A percentile compares a stretch with the other conserved stretches of the same genome.
Conservation (phyloP, 805 yeast genomes). For the Barnettozyma sp. region DNA sequence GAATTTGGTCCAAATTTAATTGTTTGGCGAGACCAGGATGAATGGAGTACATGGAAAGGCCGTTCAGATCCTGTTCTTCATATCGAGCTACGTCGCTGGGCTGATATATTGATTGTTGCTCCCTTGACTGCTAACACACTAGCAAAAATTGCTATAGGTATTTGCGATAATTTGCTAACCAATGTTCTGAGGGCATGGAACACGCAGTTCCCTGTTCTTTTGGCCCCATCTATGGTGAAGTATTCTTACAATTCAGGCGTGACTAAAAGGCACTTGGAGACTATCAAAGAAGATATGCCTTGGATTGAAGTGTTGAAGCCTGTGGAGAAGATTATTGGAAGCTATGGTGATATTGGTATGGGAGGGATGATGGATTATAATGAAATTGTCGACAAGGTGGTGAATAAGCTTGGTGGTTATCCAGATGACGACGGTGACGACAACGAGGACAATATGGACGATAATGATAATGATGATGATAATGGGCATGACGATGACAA, state of each 20-base stretch:
- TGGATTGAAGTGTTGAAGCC: slow-evolving; percentile 94
- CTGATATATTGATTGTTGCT: slow-evolving; percentile 87
- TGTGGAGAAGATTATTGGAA: slow-evolving; percentile 85
- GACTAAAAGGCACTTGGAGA: slow-evolving; percentile 73
- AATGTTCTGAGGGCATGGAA: slow-evolving; percentile 95
- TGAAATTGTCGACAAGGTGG: slow-evolving; percentile 83
- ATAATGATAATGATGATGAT: slow-evolving; percentile 43
- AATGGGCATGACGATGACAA: slow-evolving; percentile 34
- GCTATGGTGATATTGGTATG: slow-evolving; percentile 97
- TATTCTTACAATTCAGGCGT: slow-evolving; percentile 85
- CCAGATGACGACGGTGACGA: slow-evolving; percentile 49
- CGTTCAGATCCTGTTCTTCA: slow-evolving; percentile 90
- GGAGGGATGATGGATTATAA: slow-evolving; percentile 99
- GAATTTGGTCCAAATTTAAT: slow-evolving; percentile 55
- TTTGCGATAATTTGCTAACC: slow-evolving; percentile 88
- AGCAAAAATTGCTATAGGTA: slow-evolving; percentile 82
- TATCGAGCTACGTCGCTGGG: slow-evolving; percentile 94
- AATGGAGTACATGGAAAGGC: slow-evolving; percentile 83
- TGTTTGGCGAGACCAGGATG: slow-evolving; percentile 91
- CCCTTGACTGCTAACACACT: slow-evolving; percentile 92
- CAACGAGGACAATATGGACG: slow-evolving; percentile 39
- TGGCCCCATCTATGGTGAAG: slow-evolving; percentile 96
- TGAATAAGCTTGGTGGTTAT: slow-evolving; percentile 59
- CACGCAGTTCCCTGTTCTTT: slow-evolving; percentile 75
- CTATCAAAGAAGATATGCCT: slow-evolving; percentile 84